phyloP scores from a whole-genome alignment of 768 basidiomycete genomes.

The Gymnopilus junonius region DNA sequence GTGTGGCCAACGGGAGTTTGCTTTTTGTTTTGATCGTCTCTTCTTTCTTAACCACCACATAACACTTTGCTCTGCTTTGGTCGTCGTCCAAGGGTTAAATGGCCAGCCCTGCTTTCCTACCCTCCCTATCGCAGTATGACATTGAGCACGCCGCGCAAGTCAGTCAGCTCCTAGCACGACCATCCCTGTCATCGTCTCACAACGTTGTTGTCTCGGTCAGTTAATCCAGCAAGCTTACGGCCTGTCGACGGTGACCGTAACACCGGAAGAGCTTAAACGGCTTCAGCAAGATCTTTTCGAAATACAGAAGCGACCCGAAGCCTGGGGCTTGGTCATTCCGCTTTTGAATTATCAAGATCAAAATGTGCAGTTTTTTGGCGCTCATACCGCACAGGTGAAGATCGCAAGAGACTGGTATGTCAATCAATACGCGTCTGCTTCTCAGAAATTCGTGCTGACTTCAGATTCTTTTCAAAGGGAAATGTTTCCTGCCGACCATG shows the following conservation, averaged over 20 bases:
- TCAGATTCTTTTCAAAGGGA: constrained; percentile 52
- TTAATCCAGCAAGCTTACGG: constrained; percentile 73
- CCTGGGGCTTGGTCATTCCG: constrained; percentile 85
- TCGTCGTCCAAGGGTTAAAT: constrained; percentile 14
- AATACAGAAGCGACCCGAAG: constrained; percentile 75
- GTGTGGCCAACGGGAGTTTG: neutral
- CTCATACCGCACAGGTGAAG: constrained; percentile 93
- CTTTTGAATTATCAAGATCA: constrained; percentile 72
- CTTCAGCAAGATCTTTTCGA: constrained; percentile 77
- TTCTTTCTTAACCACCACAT: constrained; percentile 1
- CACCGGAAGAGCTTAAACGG: constrained; percentile 62
- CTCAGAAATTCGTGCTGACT: constrained; percentile 8
- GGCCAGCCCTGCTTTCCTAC: constrained; percentile 50
- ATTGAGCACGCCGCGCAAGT: constrained; percentile 65
- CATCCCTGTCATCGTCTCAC: constrained; percentile 25
- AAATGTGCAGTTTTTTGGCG: constrained; percentile 94
- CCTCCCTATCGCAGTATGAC: constrained; percentile 54
- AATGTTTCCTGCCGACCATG: constrained; percentile 67
- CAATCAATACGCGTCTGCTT: neutral
- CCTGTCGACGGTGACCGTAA: constrained; percentile 47
- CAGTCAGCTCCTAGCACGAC: constrained; percentile 35
- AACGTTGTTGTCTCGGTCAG: constrained; percentile 37
- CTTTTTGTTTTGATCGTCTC: neutral
- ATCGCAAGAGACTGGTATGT: constrained; percentile 89
- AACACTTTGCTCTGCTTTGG: neutral